Base-by-base conservation (phyloP, 1,284 basidiomycete genomes). In the Tylopilus sp. region DNA sequence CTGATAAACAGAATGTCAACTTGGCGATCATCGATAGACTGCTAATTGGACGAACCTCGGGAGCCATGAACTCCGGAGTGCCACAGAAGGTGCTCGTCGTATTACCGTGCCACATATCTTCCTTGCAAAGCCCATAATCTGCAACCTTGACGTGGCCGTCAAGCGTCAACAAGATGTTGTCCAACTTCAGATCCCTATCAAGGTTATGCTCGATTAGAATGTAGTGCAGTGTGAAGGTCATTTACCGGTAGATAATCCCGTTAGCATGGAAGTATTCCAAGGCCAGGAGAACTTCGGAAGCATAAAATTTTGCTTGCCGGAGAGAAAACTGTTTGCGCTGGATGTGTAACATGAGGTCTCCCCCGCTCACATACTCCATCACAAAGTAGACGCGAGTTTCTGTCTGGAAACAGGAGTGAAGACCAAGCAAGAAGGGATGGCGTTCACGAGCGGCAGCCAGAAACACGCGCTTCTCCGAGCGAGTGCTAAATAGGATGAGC, bases 71-170 rank as follows among this genome's bases (percentile, higher is more conserved):
- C 68, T 99, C 97, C 0, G 97, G 97, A 34, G 97, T 99, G 49
- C 97, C 97, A 73, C 97, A 99, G 73, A 99, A 99, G 1, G 97
- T 99, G 65, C 89, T 92, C 5, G 97, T 99, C n/a, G 96, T 98
- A 62, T 86, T 86, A 16, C 94, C 94, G 60, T 79, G 86, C 89
- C 92, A 97, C 96, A 99, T 99, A 18, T 97, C 92, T 68, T 99
- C 97, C 70, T 99, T 99, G 73, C 97, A 99, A 45, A 99, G 76
- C 70, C 97, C 97, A 67, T 99, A 99, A 76, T 99, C 97, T 47
- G 94, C 97, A 16, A 99, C 93, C 71, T 99, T 99, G 65, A 99
- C 90, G 64, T 99, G 97, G 0, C 97, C 97, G 57, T 99, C 97
- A 35, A 97, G 74, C 9, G 96, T 98, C 61, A 99, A 74, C 48